Evolutionary conservation across 2,329 filamentous ascomycete species (phyloP), one percentile per base, ranked within the genome.

Genomic region (Claviceps cyperi): DNA sequence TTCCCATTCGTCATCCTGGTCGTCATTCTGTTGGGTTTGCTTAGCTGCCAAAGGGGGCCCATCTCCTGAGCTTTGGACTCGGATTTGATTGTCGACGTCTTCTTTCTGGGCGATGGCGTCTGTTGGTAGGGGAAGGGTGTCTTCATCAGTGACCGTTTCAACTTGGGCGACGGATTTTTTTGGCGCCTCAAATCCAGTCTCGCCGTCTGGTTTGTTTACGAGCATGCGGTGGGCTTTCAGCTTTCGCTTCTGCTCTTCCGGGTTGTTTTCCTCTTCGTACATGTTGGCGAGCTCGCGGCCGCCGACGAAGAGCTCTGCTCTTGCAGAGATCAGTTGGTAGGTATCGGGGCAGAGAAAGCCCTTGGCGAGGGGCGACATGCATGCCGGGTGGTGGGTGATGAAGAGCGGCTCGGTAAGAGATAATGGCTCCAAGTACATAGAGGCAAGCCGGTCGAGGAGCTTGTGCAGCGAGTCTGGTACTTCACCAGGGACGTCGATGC

Each of bases 261-360:
- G 92, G 48, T 87, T 86, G 65, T 98, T 98, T 64, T 98, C 92
- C 67, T 98, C 92, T 65, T 98, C 92, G 65, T 98, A 98, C 71
- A 91, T 94, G 66, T 98, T 98, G 53, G 91, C 87, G 35, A 95
- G 75, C 63, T 98, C 92, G 50, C 80, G 79, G 40, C 84, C 81
- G 47, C 79, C 70, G 54, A 94, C 78, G 67, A 94, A 95, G 21
- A 95, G 77, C 66, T 96, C 90, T 0, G 85, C 86, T 5, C 90
- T 82, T 1, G 87, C 86, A 1, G 88, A 84, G 1, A 95, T 80
- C 8, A 77, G 66, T 62, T 96, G 90, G 14, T 75, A 72, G 0
- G 82, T 83, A 8, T 61, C 65, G 0, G 80, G 76, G 62, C 89
- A 87, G 19, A 74, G 60, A 67, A 87, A 94, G 48, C 86, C 89